Percentiles rank a stretch among this genome's conserved stretches.
Conservation (phyloP, 2,329 filamentous ascomycete genomes). For the Penicillium brevicompactum region DNA sequence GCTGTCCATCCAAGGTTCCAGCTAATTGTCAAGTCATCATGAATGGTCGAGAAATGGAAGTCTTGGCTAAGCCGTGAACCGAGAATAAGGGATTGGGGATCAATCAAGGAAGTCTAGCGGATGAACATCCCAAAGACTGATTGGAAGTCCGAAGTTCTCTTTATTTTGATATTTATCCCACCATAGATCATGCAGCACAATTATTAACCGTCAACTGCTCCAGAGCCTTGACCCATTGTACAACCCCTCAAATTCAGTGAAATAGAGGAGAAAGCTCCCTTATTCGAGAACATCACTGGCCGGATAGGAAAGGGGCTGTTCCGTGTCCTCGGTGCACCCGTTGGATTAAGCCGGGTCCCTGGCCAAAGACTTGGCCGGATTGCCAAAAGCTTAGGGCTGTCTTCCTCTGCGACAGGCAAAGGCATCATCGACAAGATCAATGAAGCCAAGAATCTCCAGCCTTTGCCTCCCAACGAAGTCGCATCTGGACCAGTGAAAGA, state of each 20-base stretch:
- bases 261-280: constrained; percentile 8
- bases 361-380: constrained; percentile 40
- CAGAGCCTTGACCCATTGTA: no score
- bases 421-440: constrained; percentile 49
- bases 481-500: constrained; percentile 18
- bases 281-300: constrained; percentile 15
- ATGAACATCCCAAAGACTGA: no score
- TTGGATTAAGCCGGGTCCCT: constrained; percentile 7
- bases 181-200: no score
- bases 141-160: no score
- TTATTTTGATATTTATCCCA: no score
- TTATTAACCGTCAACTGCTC: no score
- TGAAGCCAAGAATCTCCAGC: constrained; percentile 34
- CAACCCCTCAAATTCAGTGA: not conserved
- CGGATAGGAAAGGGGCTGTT: constrained; percentile 9
- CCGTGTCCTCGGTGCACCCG: constrained; percentile 14
- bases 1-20: no score
- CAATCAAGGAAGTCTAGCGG: no score
- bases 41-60: no score
- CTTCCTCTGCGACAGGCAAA: constrained; percentile 36
- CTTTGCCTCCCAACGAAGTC: constrained; percentile 30
- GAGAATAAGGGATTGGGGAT: no score
- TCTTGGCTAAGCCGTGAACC: no score
- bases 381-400: constrained; percentile 46
- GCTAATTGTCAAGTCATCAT: no score